phyloP scores from a whole-genome alignment of 495 filamentous ascomycete species.

The Neurospora sublineolata region DNA sequence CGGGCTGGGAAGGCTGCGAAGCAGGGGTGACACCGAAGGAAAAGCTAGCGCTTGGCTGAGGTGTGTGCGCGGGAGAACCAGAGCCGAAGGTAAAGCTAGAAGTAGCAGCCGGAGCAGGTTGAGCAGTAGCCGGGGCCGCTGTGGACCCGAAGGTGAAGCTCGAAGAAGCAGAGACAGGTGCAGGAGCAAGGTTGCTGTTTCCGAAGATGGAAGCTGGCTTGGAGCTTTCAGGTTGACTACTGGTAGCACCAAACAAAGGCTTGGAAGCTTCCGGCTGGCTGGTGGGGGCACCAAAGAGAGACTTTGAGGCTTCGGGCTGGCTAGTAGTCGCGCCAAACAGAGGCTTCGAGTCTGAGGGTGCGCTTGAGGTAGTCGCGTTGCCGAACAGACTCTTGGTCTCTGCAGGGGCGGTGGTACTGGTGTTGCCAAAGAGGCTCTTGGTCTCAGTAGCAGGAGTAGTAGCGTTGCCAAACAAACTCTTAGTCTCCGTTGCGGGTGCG shows the following conservation, averaged over 20 bases:
- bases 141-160: slow-evolving; percentile 24
- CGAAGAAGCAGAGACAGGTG: slow-evolving; percentile 7
- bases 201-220: slow-evolving; percentile 12
- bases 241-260: slow-evolving; percentile 12
- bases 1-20: slow-evolving; percentile 5
- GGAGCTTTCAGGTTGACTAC: slow-evolving; percentile 2
- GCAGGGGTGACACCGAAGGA: slow-evolving; percentile 2
- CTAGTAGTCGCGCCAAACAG: slow-evolving; percentile 12
- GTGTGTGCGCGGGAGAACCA: slow-evolving; percentile 17
- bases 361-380: neutral
- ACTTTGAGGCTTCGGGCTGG: slow-evolving; percentile 5
- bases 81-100: slow-evolving; percentile 13
- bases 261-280: slow-evolving; percentile 8
- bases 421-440: slow-evolving; percentile 16
- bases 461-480: neutral
- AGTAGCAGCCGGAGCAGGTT: slow-evolving; percentile 9
- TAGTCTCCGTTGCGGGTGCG: neutral
- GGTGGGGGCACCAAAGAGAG: slow-evolving; percentile 14
- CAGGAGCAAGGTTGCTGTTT: slow-evolving; percentile 2
- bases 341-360: slow-evolving; percentile 11
- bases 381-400: slow-evolving; percentile 8
- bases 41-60: slow-evolving; percentile 19
- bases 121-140: slow-evolving; percentile 10
- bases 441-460: slow-evolving; percentile 8
- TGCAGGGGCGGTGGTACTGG: slow-evolving; percentile 1